Evolutionary conservation across 2,329 filamentous ascomycete genomes (phyloP), one percentile per base, ranked within the genome.

Genomic region (Calonectria pseudoreteaudii): DNA sequence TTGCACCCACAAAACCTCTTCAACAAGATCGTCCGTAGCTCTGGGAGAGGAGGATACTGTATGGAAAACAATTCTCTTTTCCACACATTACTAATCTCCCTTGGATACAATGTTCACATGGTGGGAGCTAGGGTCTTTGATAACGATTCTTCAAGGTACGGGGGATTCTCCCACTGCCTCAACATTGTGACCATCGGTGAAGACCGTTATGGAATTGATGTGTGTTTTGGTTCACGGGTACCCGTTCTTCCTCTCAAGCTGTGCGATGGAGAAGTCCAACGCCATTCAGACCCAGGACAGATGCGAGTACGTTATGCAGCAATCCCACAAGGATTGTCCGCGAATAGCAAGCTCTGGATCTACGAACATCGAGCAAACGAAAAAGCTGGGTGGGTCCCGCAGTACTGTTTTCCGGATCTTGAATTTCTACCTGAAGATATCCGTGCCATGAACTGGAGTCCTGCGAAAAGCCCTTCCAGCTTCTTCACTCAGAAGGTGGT

Each of bases 181-280:
- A 89, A 91, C 77, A 86, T 93, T 68, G 87, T 92, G 53, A 88
- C 85, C 20, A 86, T 94, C 20, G 82, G 84, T 11, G 81, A 82
- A 30, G 84, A 84, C 49, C 82, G 84, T 49, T 90, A 88, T 80
- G 82, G 88, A 75, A 85, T 90, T 44, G 92, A 93, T 79, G 89
- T 93, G 16, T 91, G 89, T 28, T 93, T 92, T 78, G 91, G 91
- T n/a, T 87, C 86, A 62, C 86, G 89, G 74, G 79, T 78, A 14
- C 69, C 84, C 4, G 74, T 78, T 20, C 68, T 75, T 0, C 85
- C 85, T 4, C 60, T 86, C 0, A 83, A 79, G 0, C 75, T 86
- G 1, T 75, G 79, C 2, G 16, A 67, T 3, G 66, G 47, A 13
- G 80, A 83, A 53, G 70, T 76, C 13, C 86, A 87, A 31, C 53